Conservation (phyloP, 2,329 filamentous ascomycete genomes). For the Venturia pyrina region DNA sequence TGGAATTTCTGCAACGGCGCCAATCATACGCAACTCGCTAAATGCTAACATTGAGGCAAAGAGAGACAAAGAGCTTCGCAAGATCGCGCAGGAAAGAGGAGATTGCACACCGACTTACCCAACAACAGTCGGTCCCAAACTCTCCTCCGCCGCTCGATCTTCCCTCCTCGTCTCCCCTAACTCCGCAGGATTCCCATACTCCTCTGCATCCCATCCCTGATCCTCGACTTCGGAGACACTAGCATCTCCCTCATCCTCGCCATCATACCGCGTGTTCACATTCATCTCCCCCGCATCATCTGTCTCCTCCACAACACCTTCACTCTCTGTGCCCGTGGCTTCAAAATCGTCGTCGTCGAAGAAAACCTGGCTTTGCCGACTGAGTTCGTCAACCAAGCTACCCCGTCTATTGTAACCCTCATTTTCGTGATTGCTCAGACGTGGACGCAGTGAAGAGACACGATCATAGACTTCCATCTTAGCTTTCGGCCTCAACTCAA, state of each 20-base stretch:
- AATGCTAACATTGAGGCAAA: not conserved
- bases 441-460: not conserved
- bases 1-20: not conserved
- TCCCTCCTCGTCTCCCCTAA: not conserved
- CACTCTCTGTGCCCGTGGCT: slow-evolving; percentile 2
- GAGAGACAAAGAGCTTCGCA: not conserved
- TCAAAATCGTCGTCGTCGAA: slow-evolving; percentile 28
- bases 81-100: not conserved
- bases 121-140: slow-evolving; percentile 7
- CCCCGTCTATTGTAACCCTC: slow-evolving; percentile 16
- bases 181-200: not conserved
- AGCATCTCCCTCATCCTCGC: not conserved
- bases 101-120: slow-evolving; percentile 5
- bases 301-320: slow-evolving; percentile 4
- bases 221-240: not conserved
- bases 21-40: not conserved
- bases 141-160: not conserved
- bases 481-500: slow-evolving; percentile 5
- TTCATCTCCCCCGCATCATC: slow-evolving; percentile 1
- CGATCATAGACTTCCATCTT: not conserved
- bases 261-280: not conserved
- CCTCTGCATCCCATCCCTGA: not conserved
- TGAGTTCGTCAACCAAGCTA: slow-evolving; percentile 33
- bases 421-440: not conserved
- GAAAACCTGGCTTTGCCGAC: slow-evolving; percentile 37